Conservation (phyloP, 768 basidiomycete genomes). For the Phylloporus rhodoxanthus region DNA sequence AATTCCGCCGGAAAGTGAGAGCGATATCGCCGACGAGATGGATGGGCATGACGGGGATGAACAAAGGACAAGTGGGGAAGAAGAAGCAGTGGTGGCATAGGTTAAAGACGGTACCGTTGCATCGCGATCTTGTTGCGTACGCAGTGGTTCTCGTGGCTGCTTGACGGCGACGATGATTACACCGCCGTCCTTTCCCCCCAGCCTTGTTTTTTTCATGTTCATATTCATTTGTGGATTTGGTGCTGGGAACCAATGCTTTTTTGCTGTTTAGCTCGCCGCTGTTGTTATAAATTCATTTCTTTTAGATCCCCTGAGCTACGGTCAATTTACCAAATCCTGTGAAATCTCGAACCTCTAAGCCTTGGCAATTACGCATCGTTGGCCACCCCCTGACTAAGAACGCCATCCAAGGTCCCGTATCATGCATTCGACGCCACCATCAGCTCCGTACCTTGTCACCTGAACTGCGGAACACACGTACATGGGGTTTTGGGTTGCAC, state of each 20-base stretch:
- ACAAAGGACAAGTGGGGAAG: conserved; percentile 10
- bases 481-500: neutral
- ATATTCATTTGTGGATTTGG: neutral
- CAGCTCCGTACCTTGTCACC: neutral
- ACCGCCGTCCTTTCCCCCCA: conserved; percentile 18
- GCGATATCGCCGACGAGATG: conserved; percentile 33
- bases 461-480: neutral
- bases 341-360: neutral
- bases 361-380: neutral
- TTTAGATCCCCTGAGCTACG: neutral
- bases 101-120: conserved; percentile 18
- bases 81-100: conserved; percentile 9
- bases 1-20: conserved; percentile 29
- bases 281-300: neutral
- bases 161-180: conserved; percentile 15
- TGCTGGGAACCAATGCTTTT: conserved; percentile 1
- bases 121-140: conserved; percentile 8
- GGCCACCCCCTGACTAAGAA: neutral
- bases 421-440: neutral
- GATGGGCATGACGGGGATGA: conserved; percentile 19
- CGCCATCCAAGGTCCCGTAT: neutral
- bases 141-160: conserved; percentile 3
- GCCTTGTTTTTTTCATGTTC: neutral
- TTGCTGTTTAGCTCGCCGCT: neutral
- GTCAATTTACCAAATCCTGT: neutral